Base-by-base conservation (phyloP, 2,329 filamentous ascomycete species). In the Mycosphaerella sp. region DNA sequence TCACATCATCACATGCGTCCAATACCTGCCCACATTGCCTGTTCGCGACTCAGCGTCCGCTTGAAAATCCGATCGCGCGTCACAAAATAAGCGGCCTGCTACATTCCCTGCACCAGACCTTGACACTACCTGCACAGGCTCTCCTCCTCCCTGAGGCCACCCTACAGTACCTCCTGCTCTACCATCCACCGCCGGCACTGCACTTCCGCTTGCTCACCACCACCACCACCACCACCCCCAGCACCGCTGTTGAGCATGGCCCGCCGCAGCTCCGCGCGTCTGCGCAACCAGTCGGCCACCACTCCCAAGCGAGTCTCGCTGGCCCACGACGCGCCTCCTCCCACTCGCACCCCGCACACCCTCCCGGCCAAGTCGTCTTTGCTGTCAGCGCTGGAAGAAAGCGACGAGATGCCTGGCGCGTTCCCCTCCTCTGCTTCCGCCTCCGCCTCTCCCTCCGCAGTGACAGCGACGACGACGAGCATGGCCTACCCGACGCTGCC, bases 351-450 rank as follows among this genome's bases (percentile, higher is more conserved):
- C 6, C 67, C 68, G 6, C 61, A 60, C 23, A 70, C 68, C 4
- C 63, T 66, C 4, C 66, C 69, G 11, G 57, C 60, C n/a, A 73
- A 69, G 57, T 72, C 80, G 34, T 60, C 70, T 17, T 68, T 73
- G n/a, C 69, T 80, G 32, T 60, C 70, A 14, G 68, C 74, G n/a
- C 69, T 79, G 17, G 61, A 71, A 47, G 77, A 80, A 68, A 59
- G 55, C 44, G 68, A 71, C 60, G 75, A 76, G 48, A 71, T 71
- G 56, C 68, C 70, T 10, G 66, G 63, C 44, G 58, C 69, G 36
- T 68, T 69, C 42, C 68, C 66, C 10, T 59, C 62, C 5, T 67
- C 68, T 4, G 58, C 53, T 36, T 65, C 66, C 10, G 59, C 62
- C 5, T 67, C 68, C 5, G 58, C 52, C 39, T 65, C 66, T 32